Evolutionary conservation across 371 early-diverging fungal genomes (phyloP).

Genomic region (Entomophthora muscae): DNA sequence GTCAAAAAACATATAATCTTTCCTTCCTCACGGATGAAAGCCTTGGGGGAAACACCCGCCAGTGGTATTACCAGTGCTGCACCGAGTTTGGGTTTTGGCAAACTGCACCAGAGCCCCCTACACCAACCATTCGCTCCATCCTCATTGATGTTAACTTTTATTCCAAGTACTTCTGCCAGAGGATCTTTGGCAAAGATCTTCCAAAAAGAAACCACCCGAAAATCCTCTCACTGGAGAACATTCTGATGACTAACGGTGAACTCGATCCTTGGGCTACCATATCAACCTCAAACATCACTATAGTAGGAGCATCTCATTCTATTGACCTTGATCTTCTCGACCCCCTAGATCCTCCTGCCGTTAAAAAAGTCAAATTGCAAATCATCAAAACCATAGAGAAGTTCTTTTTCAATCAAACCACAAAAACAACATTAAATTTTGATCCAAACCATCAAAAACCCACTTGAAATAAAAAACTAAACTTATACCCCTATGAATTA

Average conservation of each 20-base stretch:
- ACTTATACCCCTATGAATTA: too few species aligned
- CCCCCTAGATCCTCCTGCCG: too few species aligned
- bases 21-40: background rate
- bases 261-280: slow-evolving; percentile 4
- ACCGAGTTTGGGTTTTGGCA: slow-evolving; percentile 10
- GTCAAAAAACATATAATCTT: background rate
- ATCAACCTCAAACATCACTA: background rate
- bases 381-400: too few species aligned
- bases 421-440: too few species aligned
- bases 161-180: background rate
- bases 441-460: too few species aligned
- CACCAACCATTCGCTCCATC: background rate
- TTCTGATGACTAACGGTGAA: background rate
- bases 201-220: background rate
- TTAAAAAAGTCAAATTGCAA: too few species aligned
- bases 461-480: too few species aligned
- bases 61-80: slow-evolving; percentile 9
- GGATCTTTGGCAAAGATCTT: background rate
- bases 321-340: background rate
- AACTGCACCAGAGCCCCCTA: background rate
- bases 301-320: slow-evolving; percentile 2
- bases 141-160: background rate
- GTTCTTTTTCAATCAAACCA: too few species aligned
- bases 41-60: background rate
- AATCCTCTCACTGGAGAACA: background rate